phyloP scores from a whole-genome alignment of 768 basidiomycete species.

The Russula sp. region DNA sequence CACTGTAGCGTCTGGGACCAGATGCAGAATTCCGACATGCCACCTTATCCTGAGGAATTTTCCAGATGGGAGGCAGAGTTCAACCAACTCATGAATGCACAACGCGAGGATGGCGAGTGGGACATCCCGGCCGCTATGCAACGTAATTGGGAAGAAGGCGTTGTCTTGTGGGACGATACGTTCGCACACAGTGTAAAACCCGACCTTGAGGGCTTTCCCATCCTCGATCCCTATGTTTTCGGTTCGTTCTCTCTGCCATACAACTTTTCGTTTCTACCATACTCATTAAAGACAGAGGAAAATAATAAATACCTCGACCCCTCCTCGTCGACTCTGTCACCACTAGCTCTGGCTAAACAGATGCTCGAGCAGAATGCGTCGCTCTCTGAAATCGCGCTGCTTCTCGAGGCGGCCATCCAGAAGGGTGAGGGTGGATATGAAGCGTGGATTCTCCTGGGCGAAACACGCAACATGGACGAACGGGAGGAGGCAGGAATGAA shows the following conservation, averaged over 20 bases:
- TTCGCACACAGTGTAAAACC: constrained; percentile 45
- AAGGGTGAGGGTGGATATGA: constrained; percentile 80
- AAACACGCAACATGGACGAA: constrained; percentile 87
- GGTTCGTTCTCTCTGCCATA: constrained; percentile 48
- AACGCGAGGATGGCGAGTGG: constrained; percentile 58
- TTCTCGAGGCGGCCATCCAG: constrained; percentile 90
- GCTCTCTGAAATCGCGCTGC: constrained; percentile 77
- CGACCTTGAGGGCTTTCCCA: constrained; percentile 72
- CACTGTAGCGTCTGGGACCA: constrained; percentile 58
- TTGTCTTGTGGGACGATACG: constrained; percentile 34
- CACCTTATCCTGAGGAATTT: constrained; percentile 59
- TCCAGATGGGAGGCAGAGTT: constrained; percentile 84
- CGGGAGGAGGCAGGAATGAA: constrained; percentile 79
- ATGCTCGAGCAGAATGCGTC: constrained; percentile 80
- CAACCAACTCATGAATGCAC: constrained; percentile 67
- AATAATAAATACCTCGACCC: constrained; percentile 69
- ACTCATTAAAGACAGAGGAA: constrained; percentile 47
- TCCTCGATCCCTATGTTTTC: constrained; percentile 69
- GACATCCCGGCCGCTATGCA: constrained; percentile 59
- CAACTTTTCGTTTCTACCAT: constrained; percentile 4
- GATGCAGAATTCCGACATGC: constrained; percentile 54
- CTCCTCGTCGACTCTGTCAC: constrained; percentile 47
- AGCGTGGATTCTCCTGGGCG: constrained; percentile 89
- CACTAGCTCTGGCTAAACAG: constrained; percentile 68
- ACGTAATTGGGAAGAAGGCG: constrained; percentile 49